phyloP scores from a whole-genome alignment of 2,329 filamentous ascomycete species.

The Penicillium sp. region DNA sequence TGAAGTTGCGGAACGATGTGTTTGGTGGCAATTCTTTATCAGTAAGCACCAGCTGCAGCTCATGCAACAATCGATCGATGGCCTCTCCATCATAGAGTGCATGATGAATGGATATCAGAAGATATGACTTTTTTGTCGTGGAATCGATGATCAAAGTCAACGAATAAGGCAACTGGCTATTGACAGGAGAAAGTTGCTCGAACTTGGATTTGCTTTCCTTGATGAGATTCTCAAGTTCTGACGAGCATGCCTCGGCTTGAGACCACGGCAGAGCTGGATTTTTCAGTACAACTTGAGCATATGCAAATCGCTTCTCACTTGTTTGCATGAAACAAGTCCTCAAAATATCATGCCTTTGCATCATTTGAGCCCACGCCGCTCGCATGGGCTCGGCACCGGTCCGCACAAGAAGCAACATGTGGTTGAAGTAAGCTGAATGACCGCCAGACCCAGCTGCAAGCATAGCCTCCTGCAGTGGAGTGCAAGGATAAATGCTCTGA shows the following conservation, averaged over 20 bases:
- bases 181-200: conserved; percentile 19
- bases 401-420: conserved; percentile 62
- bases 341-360: conserved; percentile 69
- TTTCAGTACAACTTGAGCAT: conserved; percentile 68
- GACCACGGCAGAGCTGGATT: conserved; percentile 47
- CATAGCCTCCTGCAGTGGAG: conserved; percentile 86
- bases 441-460: conserved; percentile 57
- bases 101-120: conserved; percentile 66
- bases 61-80: conserved; percentile 66
- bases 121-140: conserved; percentile 10
- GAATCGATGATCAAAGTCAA: conserved; percentile 25
- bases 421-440: conserved; percentile 67
- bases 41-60: conserved; percentile 63
- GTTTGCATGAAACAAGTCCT: conserved; percentile 73
- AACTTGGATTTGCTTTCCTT: conserved; percentile 43
- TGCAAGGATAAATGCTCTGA: conserved; percentile 70
- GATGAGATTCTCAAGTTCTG: conserved; percentile 42
- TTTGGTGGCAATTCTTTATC: conserved; percentile 50
- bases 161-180: conserved; percentile 31
- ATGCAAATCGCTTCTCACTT: conserved; percentile 59
- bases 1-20: conserved; percentile 62
- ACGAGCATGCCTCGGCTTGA: conserved; percentile 44
- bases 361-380: conserved; percentile 62
- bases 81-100: conserved; percentile 84
- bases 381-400: conserved; percentile 53